Evolutionary conservation across 257 asterid genomes (phyloP), one percentile per base, ranked within the genome.

Genomic region (Scutellaria galericulata): DNA sequence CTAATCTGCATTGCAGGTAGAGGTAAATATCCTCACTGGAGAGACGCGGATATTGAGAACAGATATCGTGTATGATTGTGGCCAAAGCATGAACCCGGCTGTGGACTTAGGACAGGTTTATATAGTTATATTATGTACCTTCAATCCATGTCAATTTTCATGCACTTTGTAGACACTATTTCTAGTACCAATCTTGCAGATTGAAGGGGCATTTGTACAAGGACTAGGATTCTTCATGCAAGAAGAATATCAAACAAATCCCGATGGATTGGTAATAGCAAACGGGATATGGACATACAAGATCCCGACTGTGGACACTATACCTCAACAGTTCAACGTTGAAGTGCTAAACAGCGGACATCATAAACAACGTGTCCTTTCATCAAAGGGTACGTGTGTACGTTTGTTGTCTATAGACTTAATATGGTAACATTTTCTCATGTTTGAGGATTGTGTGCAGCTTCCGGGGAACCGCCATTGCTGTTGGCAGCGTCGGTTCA

Each of bases 131-230:
- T 10, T 31, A 24, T 24, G 27, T 24, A 31, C 37, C 37, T 31
- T 31, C 37, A 31, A 31, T 31, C 37, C 5, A 31, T 31, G 37
- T 31, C 37, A 4, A 31, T 31, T 31, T 31, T 31, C 37, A 31
- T 31, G 37, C 37, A 31, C 4, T 4, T 31, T 4, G 5, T 31
- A 2, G 37, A 2, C 37, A 31, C 37, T 4, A 31, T 31, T 8
- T 54, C 69, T 44, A 47, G 22, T 37, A 15, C 27, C n/a, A 35
- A 18, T 20, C 67, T 47, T 41, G 39, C 85, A 92, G 96, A 89
- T 88, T 73, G 96, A 92, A 83, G 98, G 96, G 39, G 92, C 98
- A 58, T 92, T 86, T 35, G 91, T 92, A 10, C 98, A 92, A 85
- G 98, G 98, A 35, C 69, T 92, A 5, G 96, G 98, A 46, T 88